phyloP scores from a whole-genome alignment of 768 basidiomycete genomes.

The Calocybe cyanea region DNA sequence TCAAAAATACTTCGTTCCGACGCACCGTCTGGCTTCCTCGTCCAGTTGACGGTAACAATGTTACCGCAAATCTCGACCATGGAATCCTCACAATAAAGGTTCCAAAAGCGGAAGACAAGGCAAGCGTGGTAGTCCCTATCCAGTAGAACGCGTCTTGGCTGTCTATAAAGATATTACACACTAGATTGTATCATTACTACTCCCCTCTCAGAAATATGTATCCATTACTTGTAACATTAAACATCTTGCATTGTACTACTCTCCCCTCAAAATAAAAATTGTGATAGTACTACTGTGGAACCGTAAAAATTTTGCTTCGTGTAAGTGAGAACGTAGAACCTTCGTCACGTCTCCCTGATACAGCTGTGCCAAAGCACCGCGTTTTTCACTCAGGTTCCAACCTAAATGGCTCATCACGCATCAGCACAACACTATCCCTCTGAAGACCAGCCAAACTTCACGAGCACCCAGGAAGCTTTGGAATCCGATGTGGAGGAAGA shows the following conservation, averaged over 20 bases:
- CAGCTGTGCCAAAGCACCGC: slow-evolving; percentile 2
- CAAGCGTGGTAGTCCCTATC: slow-evolving; percentile 44
- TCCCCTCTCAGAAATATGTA: too few species aligned
- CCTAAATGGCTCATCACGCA: slow-evolving; percentile 7
- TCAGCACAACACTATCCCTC: background rate
- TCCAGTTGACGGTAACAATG: slow-evolving; percentile 51
- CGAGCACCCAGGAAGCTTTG: slow-evolving; percentile 17
- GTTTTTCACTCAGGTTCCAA: background rate
- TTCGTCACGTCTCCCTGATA: slow-evolving; percentile 14
- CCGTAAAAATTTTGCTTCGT: too few species aligned
- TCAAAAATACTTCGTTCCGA: slow-evolving; percentile 52
- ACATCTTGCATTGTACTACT: too few species aligned
- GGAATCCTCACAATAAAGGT: slow-evolving; percentile 65
- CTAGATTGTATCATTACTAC: too few species aligned
- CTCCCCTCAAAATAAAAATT: too few species aligned
- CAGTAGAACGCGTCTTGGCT: too few species aligned
- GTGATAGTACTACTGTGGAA: too few species aligned
- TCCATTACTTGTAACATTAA: too few species aligned
- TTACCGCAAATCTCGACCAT: slow-evolving; percentile 62
- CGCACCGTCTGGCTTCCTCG: slow-evolving; percentile 72
- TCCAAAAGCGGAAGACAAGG: slow-evolving; percentile 58
- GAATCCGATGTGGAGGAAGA: slow-evolving; percentile 49
- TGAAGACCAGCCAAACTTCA: slow-evolving; percentile 3
- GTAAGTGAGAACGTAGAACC: too few species aligned
- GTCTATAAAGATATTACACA: too few species aligned